Evolutionary conservation across 352 stramenopile genomes (phyloP).

Genomic region (Globisporangium rhizosaccharum): DNA sequence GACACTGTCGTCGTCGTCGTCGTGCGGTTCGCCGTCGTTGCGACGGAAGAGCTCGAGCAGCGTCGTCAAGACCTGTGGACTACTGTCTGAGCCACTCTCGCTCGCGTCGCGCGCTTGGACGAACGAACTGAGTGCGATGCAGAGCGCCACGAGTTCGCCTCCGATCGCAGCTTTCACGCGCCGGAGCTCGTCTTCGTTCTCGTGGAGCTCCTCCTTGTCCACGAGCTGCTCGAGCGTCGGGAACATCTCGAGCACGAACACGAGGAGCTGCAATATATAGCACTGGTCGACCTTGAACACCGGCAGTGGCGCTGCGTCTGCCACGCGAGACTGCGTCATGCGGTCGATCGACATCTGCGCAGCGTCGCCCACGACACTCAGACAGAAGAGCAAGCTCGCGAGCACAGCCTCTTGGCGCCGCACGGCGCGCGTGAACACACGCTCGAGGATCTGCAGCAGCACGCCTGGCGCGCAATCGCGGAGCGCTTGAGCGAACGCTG

Average conservation of each 20-base stretch:
- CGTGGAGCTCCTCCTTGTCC: conserved; percentile 62
- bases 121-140: conserved; percentile 44
- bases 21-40: not conserved
- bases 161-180: conserved; percentile 37
- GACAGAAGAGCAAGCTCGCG: conserved; percentile 45
- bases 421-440: conserved; percentile 48
- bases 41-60: conserved; percentile 14
- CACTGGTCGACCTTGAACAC: conserved; percentile 32
- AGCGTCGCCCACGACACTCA: conserved; percentile 42
- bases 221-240: conserved; percentile 40
- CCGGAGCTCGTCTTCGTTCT: conserved; percentile 57
- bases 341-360: conserved; percentile 25
- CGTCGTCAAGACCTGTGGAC: not conserved
- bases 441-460: conserved; percentile 51
- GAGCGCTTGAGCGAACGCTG: conserved; percentile 41
- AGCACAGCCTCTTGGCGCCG: conserved; percentile 47
- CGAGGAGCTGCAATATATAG: conserved; percentile 51
- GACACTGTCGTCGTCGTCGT: not conserved
- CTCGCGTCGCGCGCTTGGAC: conserved; percentile 12
- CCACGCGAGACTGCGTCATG: conserved; percentile 14
- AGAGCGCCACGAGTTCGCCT: conserved; percentile 47
- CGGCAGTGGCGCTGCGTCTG: not conserved
- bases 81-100: not conserved
- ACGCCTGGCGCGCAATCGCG: conserved; percentile 31
- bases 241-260: conserved; percentile 59